phyloP scores from a whole-genome alignment of 352 stramenopile species.

The Phytophthora agathidicida region DNA sequence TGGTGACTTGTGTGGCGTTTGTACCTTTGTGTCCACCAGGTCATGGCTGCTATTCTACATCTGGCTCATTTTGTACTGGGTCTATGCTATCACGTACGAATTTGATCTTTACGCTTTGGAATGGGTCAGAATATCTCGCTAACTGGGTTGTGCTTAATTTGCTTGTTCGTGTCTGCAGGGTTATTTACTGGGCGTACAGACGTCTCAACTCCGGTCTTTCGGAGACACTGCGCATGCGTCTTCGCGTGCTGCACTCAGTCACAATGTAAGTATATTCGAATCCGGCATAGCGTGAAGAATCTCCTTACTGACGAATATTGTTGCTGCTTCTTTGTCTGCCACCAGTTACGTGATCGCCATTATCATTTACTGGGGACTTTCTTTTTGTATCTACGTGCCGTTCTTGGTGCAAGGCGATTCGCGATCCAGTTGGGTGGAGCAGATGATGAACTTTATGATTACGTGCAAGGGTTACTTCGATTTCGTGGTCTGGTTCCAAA shows the following conservation, averaged over 20 bases:
- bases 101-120: not conserved
- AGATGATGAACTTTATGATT: constrained; percentile 92
- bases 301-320: not conserved
- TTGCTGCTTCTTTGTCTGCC: not conserved
- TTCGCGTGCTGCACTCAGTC: constrained; percentile 87
- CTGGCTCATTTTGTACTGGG: constrained; percentile 87
- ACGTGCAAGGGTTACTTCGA: constrained; percentile 92
- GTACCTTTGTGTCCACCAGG: constrained; percentile 28
- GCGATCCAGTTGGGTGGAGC: constrained; percentile 50
- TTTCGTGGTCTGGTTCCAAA: constrained; percentile 90
- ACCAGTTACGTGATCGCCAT: constrained; percentile 89
- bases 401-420: constrained; percentile 74
- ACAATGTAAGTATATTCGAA: constrained; percentile 67
- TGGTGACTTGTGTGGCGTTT: not conserved
- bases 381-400: constrained; percentile 86
- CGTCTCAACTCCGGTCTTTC: constrained; percentile 81
- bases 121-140: not conserved
- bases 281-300: not conserved
- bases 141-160: constrained; percentile 3
- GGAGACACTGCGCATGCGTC: constrained; percentile 84
- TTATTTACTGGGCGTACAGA: constrained; percentile 88
- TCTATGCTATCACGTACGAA: constrained; percentile 80
- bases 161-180: constrained; percentile 26
- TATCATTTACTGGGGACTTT: constrained; percentile 91
- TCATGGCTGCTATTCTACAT: constrained; percentile 89